phyloP scores from a whole-genome alignment of 257 asterid species.

The Primulina eburnea region DNA sequence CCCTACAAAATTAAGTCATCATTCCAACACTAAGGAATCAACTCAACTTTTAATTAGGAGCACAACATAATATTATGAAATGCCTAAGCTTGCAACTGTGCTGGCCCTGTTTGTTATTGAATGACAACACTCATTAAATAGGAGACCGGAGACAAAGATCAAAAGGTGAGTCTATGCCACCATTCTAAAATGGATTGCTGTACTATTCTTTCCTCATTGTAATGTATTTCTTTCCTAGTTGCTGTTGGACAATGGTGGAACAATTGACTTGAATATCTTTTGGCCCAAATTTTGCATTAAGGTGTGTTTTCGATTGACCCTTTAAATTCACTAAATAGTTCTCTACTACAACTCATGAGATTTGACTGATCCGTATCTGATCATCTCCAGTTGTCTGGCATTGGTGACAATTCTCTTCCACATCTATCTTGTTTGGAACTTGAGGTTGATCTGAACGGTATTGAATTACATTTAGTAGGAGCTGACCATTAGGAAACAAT shows the following conservation, averaged over 20 bases:
- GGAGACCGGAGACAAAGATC: background rate
- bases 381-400: conserved; percentile 23
- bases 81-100: background rate
- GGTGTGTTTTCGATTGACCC: conserved; percentile 26
- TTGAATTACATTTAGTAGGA: conserved; percentile 14
- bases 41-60: background rate
- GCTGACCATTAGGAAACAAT: conserved; percentile 19
- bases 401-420: conserved; percentile 24
- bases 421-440: conserved; percentile 20
- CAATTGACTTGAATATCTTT: conserved; percentile 41
- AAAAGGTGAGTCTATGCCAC: background rate
- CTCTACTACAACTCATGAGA: conserved; percentile 14
- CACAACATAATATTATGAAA: background rate
- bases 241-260: conserved; percentile 40
- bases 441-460: conserved; percentile 20
- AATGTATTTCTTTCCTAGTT: conserved; percentile 23
- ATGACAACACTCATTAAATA: background rate
- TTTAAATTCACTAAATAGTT: conserved; percentile 24
- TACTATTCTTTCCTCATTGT: conserved; percentile 20
- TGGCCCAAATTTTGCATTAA: conserved; percentile 38
- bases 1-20: background rate
- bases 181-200: background rate
- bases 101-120: background rate
- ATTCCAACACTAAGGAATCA: background rate
- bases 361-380: conserved; percentile 26